Percentiles rank a stretch among this genome's conserved stretches.
Conservation (phyloP, 139 green algal genomes). For the Chlamydomonas asymmetrica region DNA sequence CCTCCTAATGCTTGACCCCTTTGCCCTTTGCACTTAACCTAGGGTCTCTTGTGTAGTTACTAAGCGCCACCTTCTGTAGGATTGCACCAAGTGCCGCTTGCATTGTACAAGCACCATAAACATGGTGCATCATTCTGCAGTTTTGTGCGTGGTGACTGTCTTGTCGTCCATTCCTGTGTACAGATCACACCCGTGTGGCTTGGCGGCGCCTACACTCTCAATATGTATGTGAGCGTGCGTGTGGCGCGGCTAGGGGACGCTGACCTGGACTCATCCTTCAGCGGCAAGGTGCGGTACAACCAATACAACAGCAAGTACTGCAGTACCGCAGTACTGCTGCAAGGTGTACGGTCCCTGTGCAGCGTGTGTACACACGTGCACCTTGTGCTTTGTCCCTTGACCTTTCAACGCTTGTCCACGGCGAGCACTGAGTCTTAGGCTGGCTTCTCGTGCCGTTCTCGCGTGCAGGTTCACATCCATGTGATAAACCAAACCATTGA, state of each 20-base stretch:
- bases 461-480: neutral
- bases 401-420: neutral
- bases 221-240: slow-evolving; percentile 9
- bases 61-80: no score
- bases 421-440: neutral
- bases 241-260: neutral
- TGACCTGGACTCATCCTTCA: neutral
- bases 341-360: no score
- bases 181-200: slow-evolving; percentile 9
- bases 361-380: neutral
- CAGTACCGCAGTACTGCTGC: no score
- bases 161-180: no score
- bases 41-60: no score
- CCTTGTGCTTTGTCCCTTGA: neutral
- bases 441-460: neutral
- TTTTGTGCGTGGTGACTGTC: no score
- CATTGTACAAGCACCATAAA: no score
- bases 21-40: no score
- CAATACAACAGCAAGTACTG: no score
- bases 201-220: slow-evolving; percentile 1
- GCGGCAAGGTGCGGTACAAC: slow-evolving; percentile 1
- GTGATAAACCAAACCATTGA: neutral
- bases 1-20: no score
- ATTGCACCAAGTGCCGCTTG: no score
- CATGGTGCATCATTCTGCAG: no score